Percentiles rank a stretch among this genome's conserved stretches.
Conservation (phyloP, 108 stramenopile species). For the Cyclotella atomus region DNA sequence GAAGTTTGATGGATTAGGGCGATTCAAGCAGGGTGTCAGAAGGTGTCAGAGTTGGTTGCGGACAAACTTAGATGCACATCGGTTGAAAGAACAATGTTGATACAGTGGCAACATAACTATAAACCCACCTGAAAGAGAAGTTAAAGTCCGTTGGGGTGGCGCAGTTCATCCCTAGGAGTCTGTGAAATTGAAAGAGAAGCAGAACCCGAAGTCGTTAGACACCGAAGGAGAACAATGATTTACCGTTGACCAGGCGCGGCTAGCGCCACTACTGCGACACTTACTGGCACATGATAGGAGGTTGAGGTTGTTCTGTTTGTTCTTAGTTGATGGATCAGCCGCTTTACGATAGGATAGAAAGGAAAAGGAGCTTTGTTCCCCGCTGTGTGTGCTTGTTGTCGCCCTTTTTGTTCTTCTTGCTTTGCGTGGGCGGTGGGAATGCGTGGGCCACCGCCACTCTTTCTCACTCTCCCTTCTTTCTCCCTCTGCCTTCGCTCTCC, state of each 20-base stretch:
- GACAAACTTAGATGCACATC: background rate
- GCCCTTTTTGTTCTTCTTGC: too few relatives aligned
- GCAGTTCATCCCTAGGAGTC: conserved; percentile 81
- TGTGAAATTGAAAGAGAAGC: background rate
- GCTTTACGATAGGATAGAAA: too few relatives aligned
- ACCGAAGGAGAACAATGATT: background rate
- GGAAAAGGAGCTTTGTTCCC: too few relatives aligned
- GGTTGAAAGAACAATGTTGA: background rate
- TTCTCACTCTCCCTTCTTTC: too few relatives aligned
- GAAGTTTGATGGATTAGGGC: background rate
- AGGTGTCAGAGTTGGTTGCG: background rate
- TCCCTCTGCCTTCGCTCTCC: too few relatives aligned
- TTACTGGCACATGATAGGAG: conserved; percentile 22
- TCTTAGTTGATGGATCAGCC: too few relatives aligned
- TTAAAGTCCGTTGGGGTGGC: conserved; percentile 76
- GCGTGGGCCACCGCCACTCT: too few relatives aligned
- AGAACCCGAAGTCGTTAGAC: background rate
- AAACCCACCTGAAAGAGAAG: conserved; percentile 64
- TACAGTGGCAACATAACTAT: background rate
- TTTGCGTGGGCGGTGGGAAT: too few relatives aligned
- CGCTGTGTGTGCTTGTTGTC: too few relatives aligned
- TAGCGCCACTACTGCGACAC: background rate
- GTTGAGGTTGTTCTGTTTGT: too few relatives aligned
- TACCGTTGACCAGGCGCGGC: background rate
- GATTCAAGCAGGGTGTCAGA: background rate